phyloP scores from a whole-genome alignment of 495 filamentous ascomycete species.

The Aspergillus leporis region DNA sequence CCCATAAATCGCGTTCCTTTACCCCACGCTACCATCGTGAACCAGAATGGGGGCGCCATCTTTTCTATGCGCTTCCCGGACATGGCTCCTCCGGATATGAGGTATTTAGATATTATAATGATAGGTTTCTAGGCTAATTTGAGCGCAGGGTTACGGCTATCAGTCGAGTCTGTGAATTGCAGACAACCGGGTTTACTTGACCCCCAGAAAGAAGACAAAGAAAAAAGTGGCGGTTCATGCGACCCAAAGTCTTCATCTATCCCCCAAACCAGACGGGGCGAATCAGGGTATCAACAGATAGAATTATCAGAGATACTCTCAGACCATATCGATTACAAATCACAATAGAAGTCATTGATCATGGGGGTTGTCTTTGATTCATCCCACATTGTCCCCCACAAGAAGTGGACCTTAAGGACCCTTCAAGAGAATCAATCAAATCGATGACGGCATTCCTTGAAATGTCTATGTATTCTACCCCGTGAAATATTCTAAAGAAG shows the following conservation, averaged over 20 bases:
- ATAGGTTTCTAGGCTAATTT: not conserved
- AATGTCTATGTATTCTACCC: conserved; percentile 7
- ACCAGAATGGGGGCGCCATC: conserved; percentile 17
- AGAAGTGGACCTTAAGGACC: not conserved
- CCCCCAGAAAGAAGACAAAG: not conserved
- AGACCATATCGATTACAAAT: no score
- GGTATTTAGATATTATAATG: not conserved
- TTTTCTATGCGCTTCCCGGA: not conserved
- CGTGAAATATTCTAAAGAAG: not conserved
- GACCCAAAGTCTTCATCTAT: no score
- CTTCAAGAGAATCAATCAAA: no score
- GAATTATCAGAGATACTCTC: no score
- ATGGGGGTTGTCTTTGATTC: not conserved
- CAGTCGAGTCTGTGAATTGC: not conserved
- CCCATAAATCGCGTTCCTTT: conserved; percentile 4
- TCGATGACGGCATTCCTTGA: not conserved
- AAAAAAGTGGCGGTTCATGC: not conserved
- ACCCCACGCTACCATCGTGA: conserved; percentile 23
- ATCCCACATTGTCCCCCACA: not conserved
- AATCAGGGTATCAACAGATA: no score
- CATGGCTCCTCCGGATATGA: not conserved
- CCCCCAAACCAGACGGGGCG: no score
- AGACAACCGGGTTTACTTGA: not conserved
- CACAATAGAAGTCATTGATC: not conserved
- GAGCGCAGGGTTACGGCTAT: not conserved